Evolutionary conservation across 306 rosid species (phyloP), one percentile per base, ranked within the genome.

Genomic region (Begonia fuchsioides): DNA sequence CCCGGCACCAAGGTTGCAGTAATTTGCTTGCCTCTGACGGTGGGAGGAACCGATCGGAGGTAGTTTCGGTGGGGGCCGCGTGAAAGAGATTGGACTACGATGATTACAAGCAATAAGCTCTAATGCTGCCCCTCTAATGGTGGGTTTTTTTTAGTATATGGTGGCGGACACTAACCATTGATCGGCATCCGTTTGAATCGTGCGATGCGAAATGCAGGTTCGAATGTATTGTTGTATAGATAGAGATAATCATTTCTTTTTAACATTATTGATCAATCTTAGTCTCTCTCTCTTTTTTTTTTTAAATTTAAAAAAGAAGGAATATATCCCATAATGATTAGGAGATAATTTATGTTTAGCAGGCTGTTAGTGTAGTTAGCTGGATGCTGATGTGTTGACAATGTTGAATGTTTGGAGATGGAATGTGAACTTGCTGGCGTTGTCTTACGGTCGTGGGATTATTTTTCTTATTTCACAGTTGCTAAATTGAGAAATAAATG

Each of bases 171-270:
- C 63, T 59, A 59, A 59, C 63, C 63, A 18, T 18, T 59, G 48
- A 39, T 59, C 53, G 18, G 40, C 63, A 55, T 50, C 56, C 50
- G 19, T 59, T 40, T 10, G 50, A 17, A 50, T 49, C 41, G 55
- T 20, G 39, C 39, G 32, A 38, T 20, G 40, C 55, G 41, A 43
- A 55, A 41, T 19, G 49, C 13, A 51, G 43, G 55, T 50, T 50
- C 49, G 55, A 56, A 59, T 49, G 55, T 43, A 26, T 59, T 59
- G 56, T 49, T 59, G 63, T 59, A 50, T 50, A 59, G 50, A 59
- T 59, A 19, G 62, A 38, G 55, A 59, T 59, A 50, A 59, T 59
- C 48, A 16, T 49, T 50, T 59, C 49, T 39, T 49, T 49, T 59
- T 58, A 44, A 58, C 54, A 26, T 26, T 26, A 8, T 4, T 39